Evolutionary conservation across 108 stramenopile species (phyloP), one percentile per base, ranked within the genome.

Genomic region (Skeletonema menzelii): DNA sequence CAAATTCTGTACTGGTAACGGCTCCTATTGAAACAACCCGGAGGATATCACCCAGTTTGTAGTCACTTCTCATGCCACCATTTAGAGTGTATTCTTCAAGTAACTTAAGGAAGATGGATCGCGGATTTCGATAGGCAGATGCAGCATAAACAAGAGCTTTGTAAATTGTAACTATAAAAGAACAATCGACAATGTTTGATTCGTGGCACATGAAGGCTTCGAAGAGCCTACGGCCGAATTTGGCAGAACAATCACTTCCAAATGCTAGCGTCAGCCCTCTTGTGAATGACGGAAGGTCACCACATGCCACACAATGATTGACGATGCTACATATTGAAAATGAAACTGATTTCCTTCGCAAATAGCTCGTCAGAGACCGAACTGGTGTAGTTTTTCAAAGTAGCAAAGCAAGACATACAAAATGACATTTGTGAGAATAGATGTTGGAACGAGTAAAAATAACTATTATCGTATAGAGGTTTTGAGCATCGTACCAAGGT

Each of bases 11-110:
- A 2, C 65, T 58, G 1, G 56, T 65, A 1, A 49, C 26, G 12
- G 76, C 63, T 19, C 65, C 76, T 53, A 77, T 63, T 8, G 76
- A 77, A 14, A 65, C 46, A 49, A 77, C 58, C 13, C 46, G 20
- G 19, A 65, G 32, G 24, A 77, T 40, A 70, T 65, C 69, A 0
- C 10, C 15, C 11, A 77, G 17, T 0, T 56, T 65, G 46, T 53
- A 7, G 15, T 42, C 17, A 27, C 65, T 26, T 31, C 37, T 53
- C 1, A 26, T 35, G 15, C 35, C 67, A 32, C 19, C 12, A 30
- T 69, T 61, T 20, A 28, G 13, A 62, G 20, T 15, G 59, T 55
- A 77, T 27, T 77, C 76, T 2, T 55, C 31, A 17, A 77, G 58
- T 2, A 77, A 31, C 46, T 68, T 66, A 13, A 78, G 13, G 19